Evolutionary conservation across 2,329 filamentous ascomycete genomes (phyloP).

Genomic region (Penicillium sclerotigenum): DNA sequence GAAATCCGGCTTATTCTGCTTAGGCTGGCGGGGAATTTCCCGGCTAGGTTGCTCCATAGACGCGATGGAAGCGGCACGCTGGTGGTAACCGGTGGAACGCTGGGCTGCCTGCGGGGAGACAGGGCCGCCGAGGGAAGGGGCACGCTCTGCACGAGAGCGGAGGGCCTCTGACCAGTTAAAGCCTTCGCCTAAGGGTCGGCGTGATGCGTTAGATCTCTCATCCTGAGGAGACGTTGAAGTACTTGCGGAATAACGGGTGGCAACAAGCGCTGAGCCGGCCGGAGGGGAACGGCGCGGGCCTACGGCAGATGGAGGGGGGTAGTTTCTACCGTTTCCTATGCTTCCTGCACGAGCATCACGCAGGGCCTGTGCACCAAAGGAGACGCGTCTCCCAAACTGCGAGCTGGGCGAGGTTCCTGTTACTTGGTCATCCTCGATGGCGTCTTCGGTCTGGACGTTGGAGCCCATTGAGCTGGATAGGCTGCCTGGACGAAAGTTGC

Average conservation of each 20-base stretch:
- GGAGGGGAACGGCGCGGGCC: conserved; percentile 26
- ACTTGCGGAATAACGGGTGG: conserved; percentile 35
- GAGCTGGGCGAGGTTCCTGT: conserved; percentile 66
- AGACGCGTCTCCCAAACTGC: conserved; percentile 74
- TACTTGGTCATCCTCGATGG: conserved; percentile 64
- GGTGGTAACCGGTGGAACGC: conserved; percentile 46
- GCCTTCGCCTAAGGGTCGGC: conserved; percentile 69
- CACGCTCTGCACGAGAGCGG: conserved; percentile 84
- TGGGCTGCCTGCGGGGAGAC: conserved; percentile 41
- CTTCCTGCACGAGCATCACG: conserved; percentile 65
- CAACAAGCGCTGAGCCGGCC: conserved; percentile 19
- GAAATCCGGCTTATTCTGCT: conserved; percentile 74
- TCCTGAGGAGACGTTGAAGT: conserved; percentile 35
- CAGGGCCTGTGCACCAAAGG: conserved; percentile 80
- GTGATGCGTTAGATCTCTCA: conserved; percentile 45
- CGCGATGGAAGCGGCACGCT: conserved; percentile 45
- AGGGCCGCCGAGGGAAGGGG: conserved; percentile 44
- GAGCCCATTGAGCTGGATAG: conserved; percentile 60
- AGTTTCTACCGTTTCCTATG: conserved; percentile 60
- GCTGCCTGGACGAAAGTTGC: conserved; percentile 60
- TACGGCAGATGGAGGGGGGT: conserved; percentile 34
- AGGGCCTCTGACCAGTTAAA: conserved; percentile 98
- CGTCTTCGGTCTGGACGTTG: conserved; percentile 39
- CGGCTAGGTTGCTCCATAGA: conserved; percentile 56
- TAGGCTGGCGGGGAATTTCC: conserved; percentile 46